phyloP scores from a whole-genome alignment of 192 early-diverging fungal species.

The Backusella liffmaniae region DNA sequence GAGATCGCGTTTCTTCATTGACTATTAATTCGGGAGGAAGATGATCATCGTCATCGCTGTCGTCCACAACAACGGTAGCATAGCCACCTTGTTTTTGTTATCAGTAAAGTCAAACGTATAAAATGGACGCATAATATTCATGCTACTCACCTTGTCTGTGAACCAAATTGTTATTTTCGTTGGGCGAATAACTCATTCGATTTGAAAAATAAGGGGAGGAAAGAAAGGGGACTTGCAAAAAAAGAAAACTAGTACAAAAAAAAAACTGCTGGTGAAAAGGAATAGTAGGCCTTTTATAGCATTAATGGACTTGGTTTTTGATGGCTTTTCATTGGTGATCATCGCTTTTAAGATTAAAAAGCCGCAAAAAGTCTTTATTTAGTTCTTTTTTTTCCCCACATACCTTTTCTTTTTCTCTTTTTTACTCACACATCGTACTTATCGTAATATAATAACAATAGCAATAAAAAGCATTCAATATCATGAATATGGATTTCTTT shows the following conservation, averaged over 20 bases:
- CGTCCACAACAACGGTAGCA: constrained; percentile 1
- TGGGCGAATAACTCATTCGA: constrained; percentile 1
- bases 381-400: neutral
- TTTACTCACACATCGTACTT: neutral
- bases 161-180: constrained; percentile 5
- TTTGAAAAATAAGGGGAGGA: neutral
- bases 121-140: neutral
- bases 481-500: constrained; percentile 21
- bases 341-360: neutral
- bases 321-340: neutral
- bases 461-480: neutral
- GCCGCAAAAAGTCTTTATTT: neutral
- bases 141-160: neutral
- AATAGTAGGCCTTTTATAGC: neutral
- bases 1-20: neutral
- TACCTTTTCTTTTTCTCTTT: neutral
- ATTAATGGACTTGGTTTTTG: neutral
- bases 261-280: neutral
- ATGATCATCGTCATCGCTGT: constrained; percentile 25
- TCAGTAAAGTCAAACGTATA: neutral
- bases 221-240: neutral
- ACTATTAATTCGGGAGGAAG: constrained; percentile 16
- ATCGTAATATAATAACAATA: neutral
- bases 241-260: neutral
- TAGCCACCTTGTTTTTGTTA: neutral